Percentiles rank a stretch among this genome's conserved stretches.
These are phyloP conservation scores for Sarcodon aspratus DNA, from an alignment of 768 basidiomycete species.

Conservation along the genomic window DNA sequence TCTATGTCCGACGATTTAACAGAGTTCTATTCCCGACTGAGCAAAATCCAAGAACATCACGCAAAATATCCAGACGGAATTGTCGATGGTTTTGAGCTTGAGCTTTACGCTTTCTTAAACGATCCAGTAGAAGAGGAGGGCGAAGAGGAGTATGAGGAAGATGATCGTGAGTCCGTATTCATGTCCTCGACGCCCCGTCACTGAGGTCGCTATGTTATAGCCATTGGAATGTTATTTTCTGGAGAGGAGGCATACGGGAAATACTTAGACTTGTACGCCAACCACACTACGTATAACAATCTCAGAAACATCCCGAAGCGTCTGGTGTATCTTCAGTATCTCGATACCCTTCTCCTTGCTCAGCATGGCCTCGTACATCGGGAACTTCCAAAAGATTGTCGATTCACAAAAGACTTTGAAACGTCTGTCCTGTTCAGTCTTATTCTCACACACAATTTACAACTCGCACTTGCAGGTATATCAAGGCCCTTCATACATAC, in stretches of 20 bases:
- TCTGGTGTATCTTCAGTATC: slow-evolving; percentile 85
- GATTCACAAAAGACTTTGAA: slow-evolving; percentile 69
- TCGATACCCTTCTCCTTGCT: slow-evolving; percentile 71
- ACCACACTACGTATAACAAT: slow-evolving; percentile 85
- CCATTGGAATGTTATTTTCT: slow-evolving; percentile 79
- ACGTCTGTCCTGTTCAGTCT: slow-evolving; percentile 34
- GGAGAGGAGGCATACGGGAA: slow-evolving; percentile 94
- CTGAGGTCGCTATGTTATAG: slow-evolving; percentile 23
- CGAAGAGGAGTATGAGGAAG: slow-evolving; percentile 70
- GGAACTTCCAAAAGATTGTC: slow-evolving; percentile 59
- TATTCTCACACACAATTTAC: slow-evolving; percentile 5
- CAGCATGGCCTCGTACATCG: slow-evolving; percentile 49
- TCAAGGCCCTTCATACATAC: slow-evolving; percentile 73
- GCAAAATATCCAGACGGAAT: slow-evolving; percentile 88
- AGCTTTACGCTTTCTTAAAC: slow-evolving; percentile 73
- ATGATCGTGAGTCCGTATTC: slow-evolving; percentile 63
- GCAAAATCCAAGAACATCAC: slow-evolving; percentile 94
- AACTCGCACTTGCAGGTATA: slow-evolving; percentile 44
- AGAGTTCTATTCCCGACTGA: slow-evolving; percentile 94
- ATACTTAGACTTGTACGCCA: slow-evolving; percentile 86
- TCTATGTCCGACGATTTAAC: slow-evolving; percentile 61
- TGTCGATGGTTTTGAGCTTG: slow-evolving; percentile 71
- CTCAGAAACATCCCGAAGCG: slow-evolving; percentile 77
- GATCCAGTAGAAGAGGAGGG: slow-evolving; percentile 58
- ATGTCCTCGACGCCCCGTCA: neutral